Percentiles rank a stretch among this genome's conserved stretches.
These are phyloP conservation scores for Pythium plurisporium DNA, from an alignment of 352 stramenopile genomes.

Conservation along the genomic window DNA sequence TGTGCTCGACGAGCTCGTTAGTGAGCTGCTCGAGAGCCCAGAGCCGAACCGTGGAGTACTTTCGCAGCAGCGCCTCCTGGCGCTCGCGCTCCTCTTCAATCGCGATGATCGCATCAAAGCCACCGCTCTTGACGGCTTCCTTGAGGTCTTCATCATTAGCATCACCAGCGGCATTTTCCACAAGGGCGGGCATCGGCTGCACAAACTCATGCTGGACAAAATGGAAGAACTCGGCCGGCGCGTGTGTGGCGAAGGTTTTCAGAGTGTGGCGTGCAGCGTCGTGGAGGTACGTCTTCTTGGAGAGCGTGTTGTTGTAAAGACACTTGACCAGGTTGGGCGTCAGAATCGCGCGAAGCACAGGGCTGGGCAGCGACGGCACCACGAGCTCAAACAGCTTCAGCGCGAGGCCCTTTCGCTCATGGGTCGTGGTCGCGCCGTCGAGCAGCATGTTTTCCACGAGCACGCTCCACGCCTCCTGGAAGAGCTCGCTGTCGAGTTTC, in stretches of 20 bases:
- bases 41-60: conserved; percentile 57
- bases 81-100: conserved; percentile 79
- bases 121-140: conserved; percentile 34
- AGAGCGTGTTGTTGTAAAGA: conserved; percentile 76
- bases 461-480: conserved; percentile 76
- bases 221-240: conserved; percentile 58
- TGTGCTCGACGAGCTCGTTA: conserved; percentile 36
- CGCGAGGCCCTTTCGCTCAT: conserved; percentile 72
- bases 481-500: conserved; percentile 56
- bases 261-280: conserved; percentile 68
- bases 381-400: conserved; percentile 84
- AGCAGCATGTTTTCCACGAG: conserved; percentile 80
- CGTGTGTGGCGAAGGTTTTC: conserved; percentile 44
- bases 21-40: conserved; percentile 73
- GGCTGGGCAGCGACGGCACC: conserved; percentile 39
- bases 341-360: conserved; percentile 55
- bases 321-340: conserved; percentile 79
- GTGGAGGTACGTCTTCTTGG: conserved; percentile 81
- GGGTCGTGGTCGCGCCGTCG: conserved; percentile 36
- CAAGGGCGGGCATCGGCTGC: conserved; percentile 50
- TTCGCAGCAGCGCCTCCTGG: conserved; percentile 43
- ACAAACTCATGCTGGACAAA: conserved; percentile 73
- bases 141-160: conserved; percentile 35
- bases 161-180: conserved; percentile 33
- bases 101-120: conserved; percentile 64